A percentile compares a stretch with the other conserved stretches of the same genome.
These are phyloP conservation scores for Oryza rufipogon DNA, from an alignment of 176 grass and related monocot species.

Conservation along the genomic window DNA sequence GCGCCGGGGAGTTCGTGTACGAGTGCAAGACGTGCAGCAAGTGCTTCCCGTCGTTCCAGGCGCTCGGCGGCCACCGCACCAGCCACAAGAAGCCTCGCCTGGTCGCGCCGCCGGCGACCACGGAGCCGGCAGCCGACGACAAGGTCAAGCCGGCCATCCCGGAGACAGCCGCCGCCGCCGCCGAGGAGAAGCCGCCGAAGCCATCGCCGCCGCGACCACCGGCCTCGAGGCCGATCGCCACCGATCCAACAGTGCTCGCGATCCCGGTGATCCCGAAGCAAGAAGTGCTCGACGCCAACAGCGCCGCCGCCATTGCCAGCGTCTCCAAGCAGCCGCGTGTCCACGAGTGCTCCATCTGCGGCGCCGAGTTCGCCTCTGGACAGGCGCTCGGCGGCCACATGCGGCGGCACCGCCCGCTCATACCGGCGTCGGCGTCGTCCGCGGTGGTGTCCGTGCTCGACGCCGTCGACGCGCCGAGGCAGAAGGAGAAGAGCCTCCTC, in stretches of 20 bases:
- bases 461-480: constrained; percentile 27
- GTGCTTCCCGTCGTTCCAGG: constrained; percentile 90
- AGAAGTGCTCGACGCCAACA: background rate
- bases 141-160: background rate
- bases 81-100: constrained; percentile 90
- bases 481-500: constrained; percentile 71
- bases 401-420: constrained; percentile 78
- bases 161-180: background rate
- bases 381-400: constrained; percentile 96
- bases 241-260: constrained; percentile 38
- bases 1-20: constrained; percentile 55
- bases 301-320: background rate
- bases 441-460: background rate
- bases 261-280: constrained; percentile 41
- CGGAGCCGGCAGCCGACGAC: background rate
- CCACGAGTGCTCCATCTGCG: constrained; percentile 88
- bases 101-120: background rate
- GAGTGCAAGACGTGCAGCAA: constrained; percentile 95
- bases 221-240: background rate
- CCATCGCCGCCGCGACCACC: background rate
- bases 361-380: constrained; percentile 83
- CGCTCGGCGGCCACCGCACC: constrained; percentile 96
- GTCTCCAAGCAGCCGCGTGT: constrained; percentile 41
- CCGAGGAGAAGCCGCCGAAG: background rate
- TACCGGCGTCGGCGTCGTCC: constrained; percentile 30